Base-by-base conservation (phyloP, 306 rosid species). In the Castanopsis chinensis region DNA sequence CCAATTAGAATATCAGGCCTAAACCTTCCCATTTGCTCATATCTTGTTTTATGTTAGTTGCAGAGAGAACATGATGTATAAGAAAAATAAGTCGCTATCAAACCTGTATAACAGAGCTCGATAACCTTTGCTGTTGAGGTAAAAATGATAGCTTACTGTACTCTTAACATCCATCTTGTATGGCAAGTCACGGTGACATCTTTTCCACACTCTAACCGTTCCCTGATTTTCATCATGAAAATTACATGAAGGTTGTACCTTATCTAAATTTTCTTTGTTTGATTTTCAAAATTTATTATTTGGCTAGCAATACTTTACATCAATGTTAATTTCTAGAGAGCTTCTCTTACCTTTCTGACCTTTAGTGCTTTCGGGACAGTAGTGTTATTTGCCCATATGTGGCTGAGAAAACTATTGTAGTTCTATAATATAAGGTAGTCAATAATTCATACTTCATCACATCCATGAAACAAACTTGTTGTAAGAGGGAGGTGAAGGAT, bases 61-160 rank as follows among this genome's bases (percentile, higher is more conserved):
- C 37, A 27, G 28, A 28, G 12, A 23, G 37, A 65, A 30, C 9
- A 15, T 4, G 32, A 11, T 32, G 45, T 30, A 30, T 17, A 28
- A 20, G 71, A 43, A 43, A 65, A 43, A 65, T 11, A 15, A 30
- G 35, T 6, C 21, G 45, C 7, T 5, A 65, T 32, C 74, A 33
- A 81, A 83, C 92, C 90, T 90, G 74, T 86, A 90, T 58, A 87
- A 76, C 14, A 90, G 76, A 37, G 90, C 81, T 33, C 88, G 89
- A 20, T 83, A 87, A 1, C 88, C 88, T 75, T 60, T 80, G 3
- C 61, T 45, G 28, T 83, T 79, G 54, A 87, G 89, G 69, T 68
- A 78, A 76, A 14, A 71, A 70, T 89, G 93, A 75, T 82, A 80
- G 56, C 76, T 80, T 13, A 87, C 61, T 71, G 84, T 78, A 54